phyloP scores from a whole-genome alignment of 805 yeast species.

The Candida vartiovaarae region DNA sequence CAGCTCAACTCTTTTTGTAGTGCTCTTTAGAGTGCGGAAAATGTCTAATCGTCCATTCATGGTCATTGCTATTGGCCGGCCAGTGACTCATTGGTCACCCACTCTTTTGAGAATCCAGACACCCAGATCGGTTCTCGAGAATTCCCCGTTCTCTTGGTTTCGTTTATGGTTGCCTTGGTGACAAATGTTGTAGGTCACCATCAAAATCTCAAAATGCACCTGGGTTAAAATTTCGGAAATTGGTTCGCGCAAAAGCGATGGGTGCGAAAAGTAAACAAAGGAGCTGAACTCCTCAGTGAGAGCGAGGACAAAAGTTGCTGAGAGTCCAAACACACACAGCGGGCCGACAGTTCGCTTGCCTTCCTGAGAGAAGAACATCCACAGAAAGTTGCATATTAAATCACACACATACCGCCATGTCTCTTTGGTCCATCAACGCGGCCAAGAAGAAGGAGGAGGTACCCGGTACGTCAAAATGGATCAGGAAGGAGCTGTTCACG shows the following conservation, averaged over 20 bases:
- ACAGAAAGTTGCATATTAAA: background rate
- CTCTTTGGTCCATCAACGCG: conserved; percentile 25
- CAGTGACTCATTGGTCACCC: no score
- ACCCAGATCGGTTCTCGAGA: no score
- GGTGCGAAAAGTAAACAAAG: conserved; percentile 5
- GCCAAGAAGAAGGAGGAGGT: conserved; percentile 24
- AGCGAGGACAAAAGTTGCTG: no score
- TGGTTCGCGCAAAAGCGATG: conserved; percentile 1
- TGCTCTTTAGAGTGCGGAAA: no score
- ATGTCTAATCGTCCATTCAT: no score
- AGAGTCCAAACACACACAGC: background rate
- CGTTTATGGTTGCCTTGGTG: conserved; percentile 3
- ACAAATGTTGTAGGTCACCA: background rate
- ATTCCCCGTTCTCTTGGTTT: background rate
- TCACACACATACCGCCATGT: conserved; percentile 9
- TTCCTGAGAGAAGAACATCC: background rate
- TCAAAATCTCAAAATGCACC: conserved; percentile 1
- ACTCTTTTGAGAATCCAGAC: no score
- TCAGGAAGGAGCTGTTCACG: conserved; percentile 36
- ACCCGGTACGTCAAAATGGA: conserved; percentile 50
- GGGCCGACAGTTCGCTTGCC: background rate
- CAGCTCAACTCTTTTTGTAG: no score
- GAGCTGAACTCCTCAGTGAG: no score
- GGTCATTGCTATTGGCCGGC: no score
- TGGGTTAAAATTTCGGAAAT: no score